A percentile compares a stretch with the other conserved stretches of the same genome.
Evolutionary conservation across 2,329 filamentous ascomycete species (phyloP).

Genomic region (Fusarium newnesense): DNA sequence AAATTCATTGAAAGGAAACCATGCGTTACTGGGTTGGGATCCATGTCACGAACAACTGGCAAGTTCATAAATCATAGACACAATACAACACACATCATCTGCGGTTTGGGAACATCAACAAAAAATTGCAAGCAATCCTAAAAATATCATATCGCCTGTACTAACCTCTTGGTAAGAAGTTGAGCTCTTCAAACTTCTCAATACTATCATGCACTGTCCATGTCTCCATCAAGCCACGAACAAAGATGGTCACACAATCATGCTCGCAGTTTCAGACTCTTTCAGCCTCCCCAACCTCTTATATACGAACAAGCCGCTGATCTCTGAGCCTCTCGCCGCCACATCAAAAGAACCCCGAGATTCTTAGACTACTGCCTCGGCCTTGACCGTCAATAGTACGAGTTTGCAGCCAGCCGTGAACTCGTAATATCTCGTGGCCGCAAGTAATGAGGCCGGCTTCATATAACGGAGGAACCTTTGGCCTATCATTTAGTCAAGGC

Average conservation of each 20-base stretch:
- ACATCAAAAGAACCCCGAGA: not conserved
- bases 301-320: not conserved
- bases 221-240: not conserved
- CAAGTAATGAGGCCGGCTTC: conserved; percentile 22
- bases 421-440: conserved; percentile 5
- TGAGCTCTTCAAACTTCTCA: conserved; percentile 1
- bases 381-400: conserved; percentile 4
- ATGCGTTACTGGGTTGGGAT: not conserved
- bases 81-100: not conserved
- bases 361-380: not conserved
- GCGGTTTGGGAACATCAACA: not conserved
- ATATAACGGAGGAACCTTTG: not conserved
- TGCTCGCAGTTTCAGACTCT: not conserved
- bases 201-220: not conserved
- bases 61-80: not conserved
- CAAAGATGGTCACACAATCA: not conserved
- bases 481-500: not conserved
- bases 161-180: not conserved
- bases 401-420: not conserved
- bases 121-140: not conserved
- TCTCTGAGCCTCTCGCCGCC: not conserved
- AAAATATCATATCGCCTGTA: not conserved
- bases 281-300: conserved; percentile 26
- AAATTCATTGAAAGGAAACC: not conserved
- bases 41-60: not conserved